Evolutionary conservation across 192 early-diverging fungal genomes (phyloP), one percentile per base, ranked within the genome.

Genomic region (Spizellomyces punctatus): DNA sequence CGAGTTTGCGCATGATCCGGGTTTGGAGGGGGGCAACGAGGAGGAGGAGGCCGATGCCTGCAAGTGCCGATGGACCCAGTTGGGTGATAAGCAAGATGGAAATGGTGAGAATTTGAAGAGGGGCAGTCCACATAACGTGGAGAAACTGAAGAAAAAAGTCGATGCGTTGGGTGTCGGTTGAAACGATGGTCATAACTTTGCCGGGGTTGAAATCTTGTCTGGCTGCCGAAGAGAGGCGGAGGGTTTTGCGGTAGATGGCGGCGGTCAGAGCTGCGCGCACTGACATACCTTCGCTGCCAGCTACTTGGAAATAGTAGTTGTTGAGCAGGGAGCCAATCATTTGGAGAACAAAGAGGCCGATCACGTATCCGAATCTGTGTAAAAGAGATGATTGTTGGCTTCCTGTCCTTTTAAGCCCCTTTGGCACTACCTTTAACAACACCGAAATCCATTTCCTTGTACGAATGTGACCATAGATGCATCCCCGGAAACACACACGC

Each of bases 161-260:
- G 83, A 82, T 74, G 74, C 83, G 80, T 86, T 85, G 76, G 85
- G 70, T 2, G 83, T 89, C 67, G 10, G 84, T 85, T 6, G 83
- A 77, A 50, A 91, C 84, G 12, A 90, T 76, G 64, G 86, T 91
- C 49, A 85, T 88, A 65, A 91, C 85, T 57, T 82, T 75, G 4
- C 89, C 90, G 67, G 83, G 73, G 57, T 83, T 86, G 62, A 88
- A 88, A 46, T 86, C 79, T 57, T 85, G 84, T 21, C 88, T 79
- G 2, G 88, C 70, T 44, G 78, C 76, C 8, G 81, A 78, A 17
- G 83, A 82, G 21, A 91, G 69, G 0, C 78, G 77, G 14, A 89
- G 68, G 8, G 88, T 64, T 68, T 91, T 91, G 10, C 83, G 82
- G 70, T 88, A 91, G 41, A 89, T 79, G 45, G 80, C 65, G 14